These are phyloP conservation scores for Arthroderma uncinatum DNA, from an alignment of 2,329 filamentous ascomycete genomes.

Conservation along the genomic window DNA sequence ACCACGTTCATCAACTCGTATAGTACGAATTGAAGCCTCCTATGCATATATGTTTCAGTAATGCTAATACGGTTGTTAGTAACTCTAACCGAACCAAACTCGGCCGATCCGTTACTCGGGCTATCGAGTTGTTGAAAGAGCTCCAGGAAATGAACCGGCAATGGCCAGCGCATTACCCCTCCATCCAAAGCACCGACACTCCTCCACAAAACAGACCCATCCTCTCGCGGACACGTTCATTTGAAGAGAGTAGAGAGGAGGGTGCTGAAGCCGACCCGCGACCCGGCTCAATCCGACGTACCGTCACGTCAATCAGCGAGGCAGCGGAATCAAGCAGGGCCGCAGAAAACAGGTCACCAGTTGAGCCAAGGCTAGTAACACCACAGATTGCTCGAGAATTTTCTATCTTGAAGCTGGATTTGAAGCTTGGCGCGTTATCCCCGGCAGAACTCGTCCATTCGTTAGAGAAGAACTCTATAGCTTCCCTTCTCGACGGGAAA, in stretches of 20 bases:
- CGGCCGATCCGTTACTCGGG: slow-evolving; percentile 75
- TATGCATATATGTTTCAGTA: not conserved
- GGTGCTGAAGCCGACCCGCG: slow-evolving; percentile 26
- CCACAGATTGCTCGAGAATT: slow-evolving; percentile 93
- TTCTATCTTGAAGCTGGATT: slow-evolving; percentile 84
- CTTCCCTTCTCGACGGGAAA: slow-evolving; percentile 81
- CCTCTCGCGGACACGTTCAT: slow-evolving; percentile 29
- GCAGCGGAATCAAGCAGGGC: slow-evolving; percentile 62
- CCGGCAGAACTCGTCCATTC: slow-evolving; percentile 91
- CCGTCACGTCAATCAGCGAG: slow-evolving; percentile 59
- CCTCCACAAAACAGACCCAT: slow-evolving; percentile 17
- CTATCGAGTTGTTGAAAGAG: slow-evolving; percentile 69
- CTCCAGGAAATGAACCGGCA: slow-evolving; percentile 80
- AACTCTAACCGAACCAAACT: slow-evolving; percentile 82
- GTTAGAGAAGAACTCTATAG: slow-evolving; percentile 81
- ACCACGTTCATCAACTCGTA: slow-evolving; percentile 82
- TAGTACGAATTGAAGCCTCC: slow-evolving; percentile 43
- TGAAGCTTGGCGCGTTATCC: slow-evolving; percentile 76
- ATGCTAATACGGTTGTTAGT: slow-evolving; percentile 27
- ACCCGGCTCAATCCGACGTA: slow-evolving; percentile 51
- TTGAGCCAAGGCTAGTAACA: slow-evolving; percentile 74
- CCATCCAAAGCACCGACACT: slow-evolving; percentile 31
- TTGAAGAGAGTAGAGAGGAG: slow-evolving; percentile 18
- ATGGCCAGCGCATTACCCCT: slow-evolving; percentile 94
- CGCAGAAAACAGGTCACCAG: slow-evolving; percentile 48